Evolutionary conservation across 208 protist species (phyloP).

Genomic region (Histomonas meleagridis): DNA sequence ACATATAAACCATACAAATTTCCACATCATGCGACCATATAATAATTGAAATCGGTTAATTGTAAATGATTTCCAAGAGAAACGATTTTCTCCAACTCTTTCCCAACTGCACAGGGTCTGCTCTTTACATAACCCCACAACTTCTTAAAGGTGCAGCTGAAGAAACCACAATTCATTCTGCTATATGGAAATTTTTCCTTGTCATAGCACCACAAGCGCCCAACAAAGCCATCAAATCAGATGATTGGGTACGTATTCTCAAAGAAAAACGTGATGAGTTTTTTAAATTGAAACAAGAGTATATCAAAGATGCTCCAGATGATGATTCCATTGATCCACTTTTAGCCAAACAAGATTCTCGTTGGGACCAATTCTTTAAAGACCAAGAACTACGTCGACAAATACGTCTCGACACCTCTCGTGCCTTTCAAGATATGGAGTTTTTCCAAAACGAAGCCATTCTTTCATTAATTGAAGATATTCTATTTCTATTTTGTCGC

Average conservation of each 20-base stretch:
- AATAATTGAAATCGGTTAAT: too few relatives aligned
- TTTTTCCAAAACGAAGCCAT: background rate
- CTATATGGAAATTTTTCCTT: background rate
- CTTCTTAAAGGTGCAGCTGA: background rate
- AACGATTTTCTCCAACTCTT: background rate
- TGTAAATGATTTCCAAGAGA: too few relatives aligned
- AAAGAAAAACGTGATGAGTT: background rate
- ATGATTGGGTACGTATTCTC: background rate
- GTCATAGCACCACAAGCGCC: background rate
- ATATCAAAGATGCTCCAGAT: background rate
- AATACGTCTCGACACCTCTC: background rate
- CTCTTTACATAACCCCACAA: background rate
- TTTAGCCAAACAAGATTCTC: background rate
- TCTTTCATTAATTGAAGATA: background rate
- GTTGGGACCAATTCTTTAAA: background rate
- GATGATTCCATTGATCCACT: background rate
- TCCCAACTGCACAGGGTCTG: constrained; percentile 3
- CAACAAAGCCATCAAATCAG: background rate
- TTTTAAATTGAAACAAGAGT: background rate
- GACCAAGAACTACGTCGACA: constrained; percentile 7
- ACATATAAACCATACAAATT: too few relatives aligned
- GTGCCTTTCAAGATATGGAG: background rate
- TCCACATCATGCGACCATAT: too few relatives aligned
- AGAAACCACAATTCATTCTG: background rate
- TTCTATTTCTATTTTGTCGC: background rate